Evolutionary conservation across 192 early-diverging fungal species (phyloP).

Genomic region (Spizellomyces punctatus): DNA sequence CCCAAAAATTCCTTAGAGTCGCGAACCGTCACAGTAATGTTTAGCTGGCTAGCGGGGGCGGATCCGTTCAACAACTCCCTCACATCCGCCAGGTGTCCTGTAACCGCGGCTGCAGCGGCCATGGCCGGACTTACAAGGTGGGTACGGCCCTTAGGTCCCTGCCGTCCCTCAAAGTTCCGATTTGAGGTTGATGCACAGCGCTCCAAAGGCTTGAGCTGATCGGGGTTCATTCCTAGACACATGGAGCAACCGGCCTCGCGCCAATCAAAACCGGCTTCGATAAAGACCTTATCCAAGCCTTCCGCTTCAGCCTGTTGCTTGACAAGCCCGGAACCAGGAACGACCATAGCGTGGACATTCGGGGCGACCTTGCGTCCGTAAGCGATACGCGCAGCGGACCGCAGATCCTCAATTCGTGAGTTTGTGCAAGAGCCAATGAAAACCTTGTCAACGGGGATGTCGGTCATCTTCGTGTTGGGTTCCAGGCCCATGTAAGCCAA

Average conservation of each 20-base stretch:
- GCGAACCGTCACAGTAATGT: slow-evolving; percentile 33
- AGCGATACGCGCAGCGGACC: slow-evolving; percentile 62
- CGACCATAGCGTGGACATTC: slow-evolving; percentile 68
- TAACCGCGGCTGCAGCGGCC: slow-evolving; percentile 72
- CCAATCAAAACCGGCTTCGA: slow-evolving; percentile 73
- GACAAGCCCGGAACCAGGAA: slow-evolving; percentile 72
- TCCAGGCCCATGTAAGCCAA: slow-evolving; percentile 66
- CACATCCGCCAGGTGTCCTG: slow-evolving; percentile 65
- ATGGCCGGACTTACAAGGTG: slow-evolving; percentile 68
- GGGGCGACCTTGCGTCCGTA: slow-evolving; percentile 61
- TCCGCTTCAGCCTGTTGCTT: slow-evolving; percentile 73
- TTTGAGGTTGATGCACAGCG: slow-evolving; percentile 75
- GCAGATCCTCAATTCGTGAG: slow-evolving; percentile 73
- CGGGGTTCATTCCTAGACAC: slow-evolving; percentile 77
- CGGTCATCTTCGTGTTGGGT: slow-evolving; percentile 59
- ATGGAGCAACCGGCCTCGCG: slow-evolving; percentile 71
- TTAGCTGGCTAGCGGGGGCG: slow-evolving; percentile 6
- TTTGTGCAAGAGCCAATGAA: slow-evolving; percentile 78
- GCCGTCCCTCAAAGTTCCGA: slow-evolving; percentile 74
- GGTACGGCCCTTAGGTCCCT: slow-evolving; percentile 68
- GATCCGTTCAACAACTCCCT: slow-evolving; percentile 38
- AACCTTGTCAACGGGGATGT: slow-evolving; percentile 67
- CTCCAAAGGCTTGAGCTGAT: slow-evolving; percentile 68
- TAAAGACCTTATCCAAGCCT: slow-evolving; percentile 69
- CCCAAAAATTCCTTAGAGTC: slow-evolving; percentile 40